Evolutionary conservation across 2,329 filamentous ascomycete genomes (phyloP), one percentile per base, ranked within the genome.

Genomic region (Fusarium albosuccineum): DNA sequence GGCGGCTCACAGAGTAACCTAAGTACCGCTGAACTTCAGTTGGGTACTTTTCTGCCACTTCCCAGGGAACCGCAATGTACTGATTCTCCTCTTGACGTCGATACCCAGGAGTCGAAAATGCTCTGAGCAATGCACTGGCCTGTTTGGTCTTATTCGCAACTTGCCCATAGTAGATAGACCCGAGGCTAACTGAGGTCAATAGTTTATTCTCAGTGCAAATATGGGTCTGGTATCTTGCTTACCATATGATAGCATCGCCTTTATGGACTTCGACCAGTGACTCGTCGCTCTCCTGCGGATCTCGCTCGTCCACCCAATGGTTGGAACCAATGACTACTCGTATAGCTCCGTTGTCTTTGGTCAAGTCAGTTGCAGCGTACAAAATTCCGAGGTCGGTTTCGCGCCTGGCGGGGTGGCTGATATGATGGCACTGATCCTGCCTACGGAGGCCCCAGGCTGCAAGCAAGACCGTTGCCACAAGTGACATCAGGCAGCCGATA

Each of bases 401-500:
- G 10, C 40, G 30, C 26, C 53, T 59, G 34, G 56, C 49, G 16
- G 56, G 56, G 11, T 59, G 56, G 6, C 7, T 8, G 22, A 30
- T 59, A 26, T 59, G 56, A 7, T 59, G 49, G 26, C 41, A 48
- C 9, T 60, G 29, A 13, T 54, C 49, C 13, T 60, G 40, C 26
- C 49, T 16, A 11, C 41, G 27, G 17, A 60, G 49, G 6, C 49
- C 57, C 34, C 41, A 48, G 11, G 40, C 27, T 7, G 22, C 81
- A 0, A 74, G 16, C 2, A 74, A 48, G 2, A 70, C 37, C n/a
- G 55, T 65, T 3, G 64, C 54, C 26, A 81, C 53, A 6, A 73
- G 14, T 16, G 14, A 62, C n/a, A 4, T 49, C 51, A 3, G 49
- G 76, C 71, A 1, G 5, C 82, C 83, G n/a, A 84, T 72, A 0